Evolutionary conservation across 108 stramenopile species (phyloP).

Genomic region (Nannochloropsis salina): DNA sequence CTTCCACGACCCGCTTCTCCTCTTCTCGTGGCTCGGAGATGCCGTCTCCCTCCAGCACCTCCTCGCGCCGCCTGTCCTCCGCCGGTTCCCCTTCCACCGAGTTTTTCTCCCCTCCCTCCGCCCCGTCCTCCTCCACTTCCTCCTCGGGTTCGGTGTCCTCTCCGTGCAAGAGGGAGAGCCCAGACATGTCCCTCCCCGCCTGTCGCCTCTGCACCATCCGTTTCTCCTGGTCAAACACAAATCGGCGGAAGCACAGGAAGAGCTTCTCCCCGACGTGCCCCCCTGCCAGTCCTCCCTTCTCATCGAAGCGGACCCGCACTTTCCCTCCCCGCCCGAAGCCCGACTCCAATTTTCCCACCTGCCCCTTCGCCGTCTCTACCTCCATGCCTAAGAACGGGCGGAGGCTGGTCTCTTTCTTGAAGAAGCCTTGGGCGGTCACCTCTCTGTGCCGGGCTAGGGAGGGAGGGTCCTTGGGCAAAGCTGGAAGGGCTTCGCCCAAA

Average conservation of each 20-base stretch:
- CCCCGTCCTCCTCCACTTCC: background rate
- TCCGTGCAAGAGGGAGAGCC: background rate
- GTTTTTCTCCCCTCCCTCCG: background rate
- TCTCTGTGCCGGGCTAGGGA: conserved; percentile 1
- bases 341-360: conserved; percentile 40
- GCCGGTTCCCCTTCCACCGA: background rate
- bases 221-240: conserved; percentile 26
- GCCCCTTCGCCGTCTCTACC: conserved; percentile 36
- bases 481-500: background rate
- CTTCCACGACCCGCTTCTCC: background rate
- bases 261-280: conserved; percentile 38
- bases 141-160: background rate
- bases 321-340: conserved; percentile 25
- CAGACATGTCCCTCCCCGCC: background rate
- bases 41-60: background rate
- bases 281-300: background rate
- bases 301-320: conserved; percentile 18
- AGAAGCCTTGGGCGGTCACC: conserved; percentile 37
- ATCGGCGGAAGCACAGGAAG: conserved; percentile 29
- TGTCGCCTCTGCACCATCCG: conserved; percentile 31
- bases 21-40: background rate
- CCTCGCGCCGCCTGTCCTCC: background rate
- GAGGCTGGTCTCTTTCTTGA: conserved; percentile 39
- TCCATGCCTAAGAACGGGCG: conserved; percentile 40
- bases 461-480: background rate